Conservation (phyloP, 73 alveolate genomes). For the Paramecium primaurelia region DNA sequence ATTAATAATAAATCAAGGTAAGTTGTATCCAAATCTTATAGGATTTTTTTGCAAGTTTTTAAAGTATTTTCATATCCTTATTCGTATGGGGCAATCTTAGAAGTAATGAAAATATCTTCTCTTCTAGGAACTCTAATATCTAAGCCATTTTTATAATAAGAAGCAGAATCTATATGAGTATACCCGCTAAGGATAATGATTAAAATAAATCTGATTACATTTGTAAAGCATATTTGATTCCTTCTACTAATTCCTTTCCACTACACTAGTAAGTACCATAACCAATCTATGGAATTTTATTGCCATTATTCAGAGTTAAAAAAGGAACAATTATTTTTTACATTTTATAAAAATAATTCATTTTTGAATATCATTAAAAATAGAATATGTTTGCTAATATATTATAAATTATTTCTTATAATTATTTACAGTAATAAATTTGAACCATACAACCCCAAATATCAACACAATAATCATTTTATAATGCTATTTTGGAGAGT, state of each 20-base stretch:
- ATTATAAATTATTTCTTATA: too few relatives aligned
- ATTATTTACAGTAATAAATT: too few relatives aligned
- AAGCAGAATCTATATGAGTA: constrained; percentile 65
- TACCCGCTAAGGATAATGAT: constrained; percentile 14
- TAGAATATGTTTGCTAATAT: constrained; percentile 64
- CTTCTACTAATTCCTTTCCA: constrained; percentile 35
- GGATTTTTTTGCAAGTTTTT: constrained; percentile 35
- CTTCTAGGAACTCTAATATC: constrained; percentile 64
- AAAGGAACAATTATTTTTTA: background rate
- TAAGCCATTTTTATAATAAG: constrained; percentile 57
- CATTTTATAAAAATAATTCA: background rate
- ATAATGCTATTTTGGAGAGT: constrained; percentile 69
- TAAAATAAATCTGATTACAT: background rate
- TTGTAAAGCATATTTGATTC: constrained; percentile 49
- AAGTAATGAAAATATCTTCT: constrained; percentile 49
- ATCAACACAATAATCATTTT: constrained; percentile 79
- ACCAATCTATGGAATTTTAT: constrained; percentile 60
- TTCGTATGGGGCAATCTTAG: constrained; percentile 59
- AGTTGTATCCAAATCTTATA: constrained; percentile 51
- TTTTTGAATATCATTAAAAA: background rate
- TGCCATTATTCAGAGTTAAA: constrained; percentile 35
- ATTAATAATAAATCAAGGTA: constrained; percentile 82
- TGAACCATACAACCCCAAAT: too few relatives aligned
- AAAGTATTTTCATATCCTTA: constrained; percentile 40
- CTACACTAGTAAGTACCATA: constrained; percentile 58